These are phyloP conservation scores for Yarrowia yakushimensis DNA, from an alignment of 805 yeast species.

Conservation along the genomic window DNA sequence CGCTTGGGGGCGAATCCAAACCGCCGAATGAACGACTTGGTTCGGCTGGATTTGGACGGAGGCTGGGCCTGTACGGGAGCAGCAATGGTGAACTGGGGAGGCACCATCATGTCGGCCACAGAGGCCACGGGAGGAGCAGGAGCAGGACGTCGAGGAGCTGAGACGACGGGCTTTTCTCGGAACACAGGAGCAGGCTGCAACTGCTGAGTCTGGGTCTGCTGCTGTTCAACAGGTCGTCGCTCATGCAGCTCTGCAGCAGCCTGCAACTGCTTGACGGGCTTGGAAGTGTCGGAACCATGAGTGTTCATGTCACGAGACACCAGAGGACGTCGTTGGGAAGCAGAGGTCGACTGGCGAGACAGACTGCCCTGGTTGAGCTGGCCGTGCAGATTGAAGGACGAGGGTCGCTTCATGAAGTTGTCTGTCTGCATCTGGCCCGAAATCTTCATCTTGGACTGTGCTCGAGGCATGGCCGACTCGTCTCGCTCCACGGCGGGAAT, in stretches of 20 bases:
- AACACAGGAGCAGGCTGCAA: conserved; percentile 14
- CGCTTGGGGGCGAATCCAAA: conserved; percentile 19
- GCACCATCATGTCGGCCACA: neutral
- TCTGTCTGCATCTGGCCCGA: conserved; percentile 31
- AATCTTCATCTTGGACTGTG: conserved; percentile 28
- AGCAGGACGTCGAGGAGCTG: conserved; percentile 6
- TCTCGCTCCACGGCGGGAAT: conserved; percentile 14
- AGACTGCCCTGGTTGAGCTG: conserved; percentile 15
- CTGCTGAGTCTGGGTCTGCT: neutral
- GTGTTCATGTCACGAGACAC: conserved; percentile 12
- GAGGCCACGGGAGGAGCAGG: conserved; percentile 8
- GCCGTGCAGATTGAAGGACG: conserved; percentile 24
- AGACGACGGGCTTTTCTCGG: conserved; percentile 11
- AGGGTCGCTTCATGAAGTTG: conserved; percentile 28
- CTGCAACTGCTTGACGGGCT: conserved; percentile 10
- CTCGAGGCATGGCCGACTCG: neutral
- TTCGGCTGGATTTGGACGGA: conserved; percentile 6
- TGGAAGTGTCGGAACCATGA: neutral
- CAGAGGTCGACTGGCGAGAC: neutral
- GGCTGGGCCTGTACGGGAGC: conserved; percentile 3
- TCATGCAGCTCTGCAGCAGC: neutral
- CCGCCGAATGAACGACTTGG: conserved; percentile 24
- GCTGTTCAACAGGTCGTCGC: neutral
- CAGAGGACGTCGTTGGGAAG: conserved; percentile 6
- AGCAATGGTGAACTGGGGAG: neutral